Conservation (phyloP, 2,329 filamentous ascomycete genomes). For the Trichoderma afroharzianum region DNA sequence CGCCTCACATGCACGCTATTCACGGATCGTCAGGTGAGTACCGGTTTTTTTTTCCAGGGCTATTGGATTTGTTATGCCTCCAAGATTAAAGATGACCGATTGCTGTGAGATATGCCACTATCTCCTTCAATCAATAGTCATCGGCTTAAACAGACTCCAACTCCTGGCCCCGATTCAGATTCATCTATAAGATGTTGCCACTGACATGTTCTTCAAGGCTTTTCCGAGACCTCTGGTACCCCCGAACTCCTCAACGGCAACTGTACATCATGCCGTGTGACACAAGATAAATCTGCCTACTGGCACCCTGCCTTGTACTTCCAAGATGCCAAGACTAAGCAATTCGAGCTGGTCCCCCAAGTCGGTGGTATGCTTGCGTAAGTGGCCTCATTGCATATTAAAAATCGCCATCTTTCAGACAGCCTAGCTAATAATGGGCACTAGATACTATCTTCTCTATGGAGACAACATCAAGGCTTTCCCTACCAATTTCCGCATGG, state of each 20-base stretch:
- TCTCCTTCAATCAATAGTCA: neutral
- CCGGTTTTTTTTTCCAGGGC: neutral
- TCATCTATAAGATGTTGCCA: neutral
- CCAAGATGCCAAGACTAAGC: conserved; percentile 58
- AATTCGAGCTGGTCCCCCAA: conserved; percentile 66
- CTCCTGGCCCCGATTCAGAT: neutral
- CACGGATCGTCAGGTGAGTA: conserved; percentile 71
- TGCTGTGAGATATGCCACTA: neutral
- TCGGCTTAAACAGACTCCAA: neutral
- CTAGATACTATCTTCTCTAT: conserved; percentile 80
- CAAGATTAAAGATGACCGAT: neutral
- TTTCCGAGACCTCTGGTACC: conserved; percentile 56
- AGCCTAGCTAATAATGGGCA: neutral
- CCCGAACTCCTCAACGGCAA: conserved; percentile 55
- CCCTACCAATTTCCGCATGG: conserved; percentile 74
- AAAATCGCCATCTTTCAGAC: neutral
- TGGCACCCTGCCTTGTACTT: conserved; percentile 83
- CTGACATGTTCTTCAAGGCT: conserved; percentile 48
- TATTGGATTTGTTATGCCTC: conserved; percentile 22
- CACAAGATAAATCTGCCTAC: conserved; percentile 82
- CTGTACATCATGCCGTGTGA: conserved; percentile 79
- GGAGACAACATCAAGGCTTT: conserved; percentile 66
- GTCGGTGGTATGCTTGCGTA: conserved; percentile 82
- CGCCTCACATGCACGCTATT: conserved; percentile 69
- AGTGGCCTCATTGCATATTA: conserved; percentile 36